Evolutionary conservation across 2,329 filamentous ascomycete species (phyloP), one percentile per base, ranked within the genome.

Genomic region (Fusarium poae): DNA sequence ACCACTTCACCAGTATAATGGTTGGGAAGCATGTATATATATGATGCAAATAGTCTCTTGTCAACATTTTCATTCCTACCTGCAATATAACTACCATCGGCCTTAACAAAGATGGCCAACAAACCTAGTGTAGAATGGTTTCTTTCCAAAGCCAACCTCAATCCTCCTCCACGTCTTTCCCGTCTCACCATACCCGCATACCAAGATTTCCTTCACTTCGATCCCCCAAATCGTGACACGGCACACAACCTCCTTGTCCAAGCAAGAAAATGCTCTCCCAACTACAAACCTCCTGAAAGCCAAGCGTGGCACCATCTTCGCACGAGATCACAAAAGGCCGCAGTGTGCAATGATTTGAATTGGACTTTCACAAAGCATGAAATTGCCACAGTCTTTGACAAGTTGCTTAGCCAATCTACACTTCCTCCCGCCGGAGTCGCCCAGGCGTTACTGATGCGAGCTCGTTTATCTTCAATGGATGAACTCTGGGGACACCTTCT

Each of bases 341-440:
- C 54, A 6, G 60, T n/a, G 1, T n/a, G 13, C 9, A 43, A 68
- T 21, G 43, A 35, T 9, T 40, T n/a, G 2, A 51, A 57, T 2
- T 68, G 65, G 65, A 69, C 32, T 0, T 68, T 68, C 15, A 44
- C 55, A 1, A 68, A 68, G 10, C 35, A 69, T 21, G 65, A 68
- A 34, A 56, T 69, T 1, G 65, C 65, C 0, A 53, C n/a, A 11
- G 55, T 65, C 4, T 53, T 68, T 25, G 35, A 69, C 46, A 11
- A 20, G 0, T 11, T 68, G 4, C 16, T 68, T 2, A 32, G 40
- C 1, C 50, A 48, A 1, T n/a, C 46, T 12, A 18, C 18, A 1
- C 29, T 69, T 8, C 55, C 61, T 0, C 51, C 65, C 1, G 39
- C 64, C 13, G 65, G 65, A 1, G 53, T 66, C 6, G 65, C 60